Evolutionary conservation across 2,329 filamentous ascomycete genomes (phyloP).

Genomic region (Didymella exigua): DNA sequence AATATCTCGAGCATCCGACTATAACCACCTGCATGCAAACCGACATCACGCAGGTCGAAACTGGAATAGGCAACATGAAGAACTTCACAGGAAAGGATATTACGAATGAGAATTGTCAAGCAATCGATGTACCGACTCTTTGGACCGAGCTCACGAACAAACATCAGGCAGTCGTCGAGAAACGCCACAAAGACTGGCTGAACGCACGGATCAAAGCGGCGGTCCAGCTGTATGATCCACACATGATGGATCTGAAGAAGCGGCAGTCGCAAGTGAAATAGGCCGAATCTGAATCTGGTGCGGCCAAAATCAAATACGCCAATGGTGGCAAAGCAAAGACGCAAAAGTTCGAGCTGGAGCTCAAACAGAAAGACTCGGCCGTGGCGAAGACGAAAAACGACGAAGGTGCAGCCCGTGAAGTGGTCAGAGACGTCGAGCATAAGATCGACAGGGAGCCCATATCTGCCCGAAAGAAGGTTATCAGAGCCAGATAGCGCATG

Average conservation of each 20-base stretch:
- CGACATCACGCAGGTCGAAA: too few relatives aligned
- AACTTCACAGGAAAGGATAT: too few relatives aligned
- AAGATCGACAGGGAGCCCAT: not conserved
- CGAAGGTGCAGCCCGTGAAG: not conserved
- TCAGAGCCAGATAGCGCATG: not conserved
- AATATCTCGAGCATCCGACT: too few relatives aligned
- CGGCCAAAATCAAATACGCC: not conserved
- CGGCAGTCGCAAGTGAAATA: not conserved
- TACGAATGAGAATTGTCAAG: not conserved
- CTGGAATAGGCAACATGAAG: too few relatives aligned
- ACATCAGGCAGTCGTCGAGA: not conserved
- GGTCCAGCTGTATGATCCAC: not conserved
- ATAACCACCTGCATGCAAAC: too few relatives aligned
- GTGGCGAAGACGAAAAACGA: not conserved
- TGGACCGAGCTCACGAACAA: not conserved
- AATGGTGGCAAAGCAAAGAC: not conserved
- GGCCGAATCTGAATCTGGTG: not conserved
- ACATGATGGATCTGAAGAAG: not conserved
- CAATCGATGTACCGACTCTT: not conserved
- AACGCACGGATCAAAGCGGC: not conserved
- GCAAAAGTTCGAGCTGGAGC: not conserved
- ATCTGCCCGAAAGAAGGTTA: not conserved
- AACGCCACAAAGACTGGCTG: not conserved
- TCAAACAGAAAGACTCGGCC: not conserved
- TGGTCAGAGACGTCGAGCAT: not conserved